Evolutionary conservation across 169 alveolate genomes (phyloP).

Genomic region (Cryptosporidium canis): DNA sequence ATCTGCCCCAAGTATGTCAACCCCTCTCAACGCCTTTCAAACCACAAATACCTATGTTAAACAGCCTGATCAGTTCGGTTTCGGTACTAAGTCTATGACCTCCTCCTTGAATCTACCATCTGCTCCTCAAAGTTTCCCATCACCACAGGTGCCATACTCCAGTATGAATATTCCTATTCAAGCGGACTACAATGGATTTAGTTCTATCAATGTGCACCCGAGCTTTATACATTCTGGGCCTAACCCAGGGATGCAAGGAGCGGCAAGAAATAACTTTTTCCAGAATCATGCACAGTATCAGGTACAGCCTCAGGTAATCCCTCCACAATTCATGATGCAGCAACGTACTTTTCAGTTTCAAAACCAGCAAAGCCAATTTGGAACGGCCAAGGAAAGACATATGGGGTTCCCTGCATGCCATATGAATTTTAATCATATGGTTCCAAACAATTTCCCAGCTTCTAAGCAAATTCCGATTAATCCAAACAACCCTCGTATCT

Average conservation of each 20-base stretch:
- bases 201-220: background rate
- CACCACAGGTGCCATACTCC: slow-evolving; percentile 20
- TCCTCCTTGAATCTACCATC: slow-evolving; percentile 1
- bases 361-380: slow-evolving; percentile 11
- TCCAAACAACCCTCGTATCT: background rate
- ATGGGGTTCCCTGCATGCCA: slow-evolving; percentile 13
- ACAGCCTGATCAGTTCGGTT: background rate
- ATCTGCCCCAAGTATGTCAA: slow-evolving; percentile 48
- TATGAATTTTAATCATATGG: background rate
- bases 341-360: slow-evolving; percentile 24
- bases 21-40: slow-evolving; percentile 47
- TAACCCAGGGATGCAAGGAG: background rate
- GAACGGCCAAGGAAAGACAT: background rate
- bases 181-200: background rate
- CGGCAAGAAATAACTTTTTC: background rate
- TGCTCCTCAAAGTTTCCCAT: slow-evolving; percentile 47
- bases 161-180: background rate
- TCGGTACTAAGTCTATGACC: slow-evolving; percentile 30
- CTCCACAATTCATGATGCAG: slow-evolving; percentile 5
- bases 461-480: background rate
- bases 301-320: slow-evolving; percentile 57
- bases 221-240: background rate
- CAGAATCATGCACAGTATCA: background rate
- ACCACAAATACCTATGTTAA: background rate
- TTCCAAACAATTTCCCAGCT: background rate